These are phyloP conservation scores for Sporothrix protearum DNA, from an alignment of 2,329 filamentous ascomycete species.

Conservation along the genomic window DNA sequence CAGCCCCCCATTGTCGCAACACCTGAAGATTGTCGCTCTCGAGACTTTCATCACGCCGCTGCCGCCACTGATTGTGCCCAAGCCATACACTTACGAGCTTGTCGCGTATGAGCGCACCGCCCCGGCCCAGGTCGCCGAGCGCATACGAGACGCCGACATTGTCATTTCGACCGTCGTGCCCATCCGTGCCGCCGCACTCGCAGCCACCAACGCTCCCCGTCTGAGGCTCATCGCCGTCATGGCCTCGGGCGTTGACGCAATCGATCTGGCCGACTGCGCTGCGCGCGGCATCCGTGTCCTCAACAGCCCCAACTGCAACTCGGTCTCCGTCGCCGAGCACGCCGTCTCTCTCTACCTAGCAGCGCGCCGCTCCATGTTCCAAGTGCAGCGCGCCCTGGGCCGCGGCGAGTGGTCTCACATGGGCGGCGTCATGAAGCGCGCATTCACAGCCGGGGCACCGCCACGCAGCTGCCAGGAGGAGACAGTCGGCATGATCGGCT, in stretches of 20 bases:
- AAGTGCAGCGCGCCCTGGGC: constrained; percentile 33
- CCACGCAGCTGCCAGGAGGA: constrained; percentile 28
- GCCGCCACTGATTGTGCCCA: constrained; percentile 31
- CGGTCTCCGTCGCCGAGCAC: constrained; percentile 33
- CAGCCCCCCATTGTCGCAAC: constrained; percentile 25
- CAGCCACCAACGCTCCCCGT: constrained; percentile 31
- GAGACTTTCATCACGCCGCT: constrained; percentile 36
- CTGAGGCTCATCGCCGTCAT: constrained; percentile 33
- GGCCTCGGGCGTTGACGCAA: constrained; percentile 34
- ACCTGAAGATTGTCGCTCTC: constrained; percentile 37
- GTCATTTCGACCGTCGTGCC: constrained; percentile 37
- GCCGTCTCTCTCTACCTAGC: constrained; percentile 32
- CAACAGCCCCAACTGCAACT: constrained; percentile 35
- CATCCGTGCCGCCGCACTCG: constrained; percentile 31
- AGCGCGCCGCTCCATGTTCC: constrained; percentile 37
- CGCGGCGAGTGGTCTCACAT: constrained; percentile 29
- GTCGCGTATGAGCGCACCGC: constrained; percentile 32
- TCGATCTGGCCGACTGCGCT: constrained; percentile 31
- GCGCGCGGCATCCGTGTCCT: constrained; percentile 33
- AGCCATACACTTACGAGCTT: constrained; percentile 34
- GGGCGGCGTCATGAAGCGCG: constrained; percentile 28
- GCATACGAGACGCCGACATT: constrained; percentile 39
- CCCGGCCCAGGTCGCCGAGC: constrained; percentile 31
- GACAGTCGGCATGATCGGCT: constrained; percentile 36
- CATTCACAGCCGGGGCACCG: constrained; percentile 26